Evolutionary conservation across 2,329 filamentous ascomycete genomes (phyloP), one percentile per base, ranked within the genome.

Genomic region (Colletotrichum destructivum): DNA sequence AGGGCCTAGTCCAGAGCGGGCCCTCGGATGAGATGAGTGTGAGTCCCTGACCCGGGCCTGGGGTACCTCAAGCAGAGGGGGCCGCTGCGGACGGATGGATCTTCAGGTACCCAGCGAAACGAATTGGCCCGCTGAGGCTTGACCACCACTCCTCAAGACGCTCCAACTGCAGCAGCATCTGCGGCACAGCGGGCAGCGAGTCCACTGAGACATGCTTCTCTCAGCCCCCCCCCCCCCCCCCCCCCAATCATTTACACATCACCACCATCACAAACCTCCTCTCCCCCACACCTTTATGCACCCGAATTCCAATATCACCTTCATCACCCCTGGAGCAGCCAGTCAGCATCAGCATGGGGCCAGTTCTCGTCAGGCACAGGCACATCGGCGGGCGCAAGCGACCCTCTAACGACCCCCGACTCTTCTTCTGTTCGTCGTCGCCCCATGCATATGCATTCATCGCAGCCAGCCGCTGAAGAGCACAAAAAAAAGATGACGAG

Each of bases 391-490:
- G 47, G 60, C 60, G 47, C 60, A 35, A 62, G 38, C 40, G 9
- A 15, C 26, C 26, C 26, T 31, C 26, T 31, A 31, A 31, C 26
- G 26, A 31, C 13, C n/a, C 31, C 31, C 31, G 31, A 35, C 23
- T 55, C 21, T 21, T 42, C 26, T 26, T 61, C 42, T 49, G 56
- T 40, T 49, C 54, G 54, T 46, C 35, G 12, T 21, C 35, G 26
- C 13, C 23, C 21, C 47, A 52, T 42, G 61, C 64, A 68, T 40
- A 42, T 51, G 47, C 66, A 56, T 51, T 38, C 66, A 51, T 26
- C 18, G 26, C 56, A 42, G 31, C 47, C 49, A 71, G 57, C 68
- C 63, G 63, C 63, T 67, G 57, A 71, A 71, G 68, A 69, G 54
- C 16, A 21, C 47, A 23, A 18, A 31, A 68, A 44, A 5, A 49